Conservation (phyloP, 305 asterid genomes). For the Fraxinus sp. region DNA sequence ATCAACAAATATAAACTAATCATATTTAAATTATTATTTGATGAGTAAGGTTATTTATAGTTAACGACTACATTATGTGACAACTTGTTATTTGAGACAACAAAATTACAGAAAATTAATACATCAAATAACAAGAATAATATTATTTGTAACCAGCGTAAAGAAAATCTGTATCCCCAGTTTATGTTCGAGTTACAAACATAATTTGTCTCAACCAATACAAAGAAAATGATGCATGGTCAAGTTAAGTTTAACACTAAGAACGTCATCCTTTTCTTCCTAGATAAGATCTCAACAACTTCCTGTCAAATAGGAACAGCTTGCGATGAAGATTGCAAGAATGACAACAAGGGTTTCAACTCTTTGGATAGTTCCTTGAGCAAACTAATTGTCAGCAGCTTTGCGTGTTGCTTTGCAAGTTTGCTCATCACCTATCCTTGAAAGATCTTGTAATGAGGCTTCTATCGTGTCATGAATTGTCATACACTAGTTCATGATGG, state of each 20-base stretch:
- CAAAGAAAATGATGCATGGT: constrained; percentile 7
- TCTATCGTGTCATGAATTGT: constrained; percentile 71
- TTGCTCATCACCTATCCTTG: constrained; percentile 80
- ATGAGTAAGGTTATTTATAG: no score
- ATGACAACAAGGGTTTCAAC: constrained; percentile 57
- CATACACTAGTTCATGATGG: constrained; percentile 54
- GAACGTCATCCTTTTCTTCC: neutral
- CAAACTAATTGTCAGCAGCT: constrained; percentile 49
- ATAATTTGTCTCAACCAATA: constrained; percentile 27
- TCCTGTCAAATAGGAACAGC: constrained; percentile 62
- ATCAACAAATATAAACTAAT: no score
- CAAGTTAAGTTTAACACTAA: constrained; percentile 4
- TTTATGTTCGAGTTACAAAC: constrained; percentile 26
- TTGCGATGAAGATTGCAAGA: constrained; percentile 73
- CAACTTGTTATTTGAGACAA: no score
- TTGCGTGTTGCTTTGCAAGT: constrained; percentile 88
- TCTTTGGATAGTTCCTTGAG: constrained; percentile 79
- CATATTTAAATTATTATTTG: no score
- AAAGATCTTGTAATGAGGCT: constrained; percentile 79
- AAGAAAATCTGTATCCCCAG: neutral
- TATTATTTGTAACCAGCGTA: no score
- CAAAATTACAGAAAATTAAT: no score
- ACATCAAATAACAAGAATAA: no score
- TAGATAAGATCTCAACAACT: constrained; percentile 45
- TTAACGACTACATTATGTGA: no score